Percentiles rank a stretch among this genome's conserved stretches.
These are phyloP conservation scores for Termitomyces sp. DNA, from an alignment of 768 basidiomycete genomes.

Conservation along the genomic window DNA sequence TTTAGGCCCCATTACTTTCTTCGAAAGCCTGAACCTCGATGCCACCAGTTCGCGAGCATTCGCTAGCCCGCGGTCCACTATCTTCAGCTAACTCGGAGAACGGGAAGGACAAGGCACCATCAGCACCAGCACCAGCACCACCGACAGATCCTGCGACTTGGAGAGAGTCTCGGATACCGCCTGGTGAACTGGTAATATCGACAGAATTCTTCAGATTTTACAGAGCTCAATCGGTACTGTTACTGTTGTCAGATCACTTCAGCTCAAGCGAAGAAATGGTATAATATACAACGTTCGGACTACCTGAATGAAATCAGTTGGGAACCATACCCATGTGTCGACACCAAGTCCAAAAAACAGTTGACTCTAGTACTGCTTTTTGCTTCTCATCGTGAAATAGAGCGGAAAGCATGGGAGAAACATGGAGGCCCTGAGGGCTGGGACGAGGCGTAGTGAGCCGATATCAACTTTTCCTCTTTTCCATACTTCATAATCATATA, in stretches of 20 bases:
- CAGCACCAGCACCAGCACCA: neutral
- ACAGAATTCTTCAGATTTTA: too few relatives aligned
- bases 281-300: neutral
- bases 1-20: neutral
- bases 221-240: neutral
- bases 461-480: neutral
- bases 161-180: neutral
- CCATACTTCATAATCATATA: neutral
- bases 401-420: constrained; percentile 7
- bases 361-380: neutral
- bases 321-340: neutral
- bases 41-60: neutral
- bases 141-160: neutral
- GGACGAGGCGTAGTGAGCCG: neutral
- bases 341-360: too few relatives aligned
- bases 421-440: constrained; percentile 7
- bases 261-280: neutral
- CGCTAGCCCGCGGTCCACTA: neutral
- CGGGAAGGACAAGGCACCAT: neutral
- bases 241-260: neutral
- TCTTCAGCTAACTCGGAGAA: neutral
- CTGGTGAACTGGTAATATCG: neutral
- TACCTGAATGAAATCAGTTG: neutral
- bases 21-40: neutral
- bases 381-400: constrained; percentile 6